Base-by-base conservation (phyloP, 345 rosid genomes). In the Populus tremula region DNA sequence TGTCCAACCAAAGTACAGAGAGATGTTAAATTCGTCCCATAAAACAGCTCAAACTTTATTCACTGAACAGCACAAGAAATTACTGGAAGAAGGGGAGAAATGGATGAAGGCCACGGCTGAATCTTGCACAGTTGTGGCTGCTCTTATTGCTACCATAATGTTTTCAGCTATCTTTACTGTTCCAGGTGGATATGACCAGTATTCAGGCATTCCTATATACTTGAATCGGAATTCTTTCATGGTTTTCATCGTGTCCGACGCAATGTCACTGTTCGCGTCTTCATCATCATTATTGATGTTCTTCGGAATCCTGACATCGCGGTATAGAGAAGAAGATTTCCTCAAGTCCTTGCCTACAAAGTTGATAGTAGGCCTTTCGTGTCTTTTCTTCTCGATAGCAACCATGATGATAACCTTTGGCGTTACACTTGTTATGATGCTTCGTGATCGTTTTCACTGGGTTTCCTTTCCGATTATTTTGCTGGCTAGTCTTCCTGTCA, bases 361-460 rank as follows among this genome's bases (percentile, higher is more conserved):
- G 74, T 41, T 91, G 84, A 90, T 91, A 9, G 54, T 89, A 1
- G 96, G 96, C 13, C 87, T 91, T 27, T 87, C 89, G 1, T 65
- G 87, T 64, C 87, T 91, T 23, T 91, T 91, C 82, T 84, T 91
- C 69, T 91, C 96, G 0, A 84, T 91, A 54, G 91, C 89, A 59
- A 87, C 92, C 0, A 91, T 91, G 96, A 90, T 91, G 90, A 73
- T 86, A 33, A 81, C 87, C 21, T 91, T 87, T 71, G 89, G 86
- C n/a, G 64, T 82, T 14, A 73, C 91, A 6, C 79, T 91, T n/a
- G 78, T 21, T 11, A 71, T 85, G 23, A 45, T 85, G 41, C 80
- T 89, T 50, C 77, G 33, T 4, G 43, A 59, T 4, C 63, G 81
- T 13, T 67, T 86, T 2, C 0, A 78, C 1, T 91, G 90, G 93